Evolutionary conservation across 768 basidiomycete species (phyloP).

Genomic region (Auricularia cornea): DNA sequence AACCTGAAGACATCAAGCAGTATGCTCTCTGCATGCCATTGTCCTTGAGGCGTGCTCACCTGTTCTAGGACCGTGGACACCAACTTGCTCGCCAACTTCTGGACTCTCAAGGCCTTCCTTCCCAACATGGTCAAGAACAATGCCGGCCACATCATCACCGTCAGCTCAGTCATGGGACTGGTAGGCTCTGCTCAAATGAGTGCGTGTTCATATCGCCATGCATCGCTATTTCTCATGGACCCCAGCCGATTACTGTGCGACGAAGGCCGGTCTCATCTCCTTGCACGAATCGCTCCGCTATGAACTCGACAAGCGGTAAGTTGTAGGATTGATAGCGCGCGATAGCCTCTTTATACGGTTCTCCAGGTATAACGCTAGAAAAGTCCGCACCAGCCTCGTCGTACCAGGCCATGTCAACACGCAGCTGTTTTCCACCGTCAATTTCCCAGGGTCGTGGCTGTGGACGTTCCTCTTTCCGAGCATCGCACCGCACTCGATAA

Average conservation of each 20-base stretch:
- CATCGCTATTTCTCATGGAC: too few relatives aligned
- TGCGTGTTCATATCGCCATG: conserved; percentile 34
- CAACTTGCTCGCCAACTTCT: conserved; percentile 85
- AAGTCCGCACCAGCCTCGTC: conserved; percentile 82
- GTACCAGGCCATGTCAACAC: conserved; percentile 76
- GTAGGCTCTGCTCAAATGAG: conserved; percentile 69
- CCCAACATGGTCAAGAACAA: conserved; percentile 75
- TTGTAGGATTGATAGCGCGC: not conserved
- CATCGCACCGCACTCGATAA: conserved; percentile 61
- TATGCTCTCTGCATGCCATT: conserved; percentile 27
- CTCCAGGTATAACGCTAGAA: conserved; percentile 57
- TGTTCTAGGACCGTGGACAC: conserved; percentile 72
- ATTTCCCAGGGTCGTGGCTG: conserved; percentile 39
- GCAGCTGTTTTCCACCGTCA: conserved; percentile 59
- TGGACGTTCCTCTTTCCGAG: conserved; percentile 73
- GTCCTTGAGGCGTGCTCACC: not conserved
- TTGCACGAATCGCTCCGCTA: conserved; percentile 80
- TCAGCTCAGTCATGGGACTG: conserved; percentile 68
- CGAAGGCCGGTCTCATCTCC: conserved; percentile 80
- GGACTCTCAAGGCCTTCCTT: conserved; percentile 87
- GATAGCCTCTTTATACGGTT: too few relatives aligned
- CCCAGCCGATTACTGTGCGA: conserved; percentile 81
- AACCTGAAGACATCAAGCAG: conserved; percentile 72
- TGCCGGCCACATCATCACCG: conserved; percentile 75
- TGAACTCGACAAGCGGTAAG: conserved; percentile 74